phyloP scores from a whole-genome alignment of 306 rosid genomes.

The Spatholobus suberectus region DNA sequence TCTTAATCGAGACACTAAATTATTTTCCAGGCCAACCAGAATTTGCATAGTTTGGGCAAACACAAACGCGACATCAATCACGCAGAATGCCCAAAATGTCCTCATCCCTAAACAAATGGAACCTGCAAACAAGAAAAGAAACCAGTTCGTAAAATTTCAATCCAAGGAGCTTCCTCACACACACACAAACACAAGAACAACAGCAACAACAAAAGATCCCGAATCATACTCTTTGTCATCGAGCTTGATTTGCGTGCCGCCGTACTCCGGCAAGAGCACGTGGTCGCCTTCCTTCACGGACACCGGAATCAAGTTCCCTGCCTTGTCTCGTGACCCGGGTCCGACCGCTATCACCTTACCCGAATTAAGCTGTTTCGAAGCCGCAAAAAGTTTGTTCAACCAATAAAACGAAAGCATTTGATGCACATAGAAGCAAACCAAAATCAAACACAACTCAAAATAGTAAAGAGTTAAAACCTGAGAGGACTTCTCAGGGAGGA shows the following conservation, averaged over 20 bases:
- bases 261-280: constrained; percentile 91
- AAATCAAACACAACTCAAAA: not conserved
- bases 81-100: constrained; percentile 63
- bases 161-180: not conserved
- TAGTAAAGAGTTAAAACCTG: constrained; percentile 55
- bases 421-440: not conserved
- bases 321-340: constrained; percentile 73
- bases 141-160: not conserved
- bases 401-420: too few relatives aligned
- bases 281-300: constrained; percentile 80
- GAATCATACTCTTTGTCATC: constrained; percentile 80
- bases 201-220: not conserved
- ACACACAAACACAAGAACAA: not conserved
- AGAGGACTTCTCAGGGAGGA: constrained; percentile 79
- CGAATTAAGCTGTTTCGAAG: constrained; percentile 68
- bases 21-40: constrained; percentile 15
- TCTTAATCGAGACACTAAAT: not conserved
- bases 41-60: not conserved
- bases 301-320: constrained; percentile 76
- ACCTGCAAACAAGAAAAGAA: constrained; percentile 57
- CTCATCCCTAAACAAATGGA: constrained; percentile 64
- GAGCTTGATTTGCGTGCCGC: constrained; percentile 87
- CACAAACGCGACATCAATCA: constrained; percentile 41
- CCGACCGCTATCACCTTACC: constrained; percentile 92
- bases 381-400: not conserved